A percentile compares a stretch with the other conserved stretches of the same genome.
Evolutionary conservation across 2,329 filamentous ascomycete species (phyloP).

Genomic region (Ascochyta viciae-villosae): DNA sequence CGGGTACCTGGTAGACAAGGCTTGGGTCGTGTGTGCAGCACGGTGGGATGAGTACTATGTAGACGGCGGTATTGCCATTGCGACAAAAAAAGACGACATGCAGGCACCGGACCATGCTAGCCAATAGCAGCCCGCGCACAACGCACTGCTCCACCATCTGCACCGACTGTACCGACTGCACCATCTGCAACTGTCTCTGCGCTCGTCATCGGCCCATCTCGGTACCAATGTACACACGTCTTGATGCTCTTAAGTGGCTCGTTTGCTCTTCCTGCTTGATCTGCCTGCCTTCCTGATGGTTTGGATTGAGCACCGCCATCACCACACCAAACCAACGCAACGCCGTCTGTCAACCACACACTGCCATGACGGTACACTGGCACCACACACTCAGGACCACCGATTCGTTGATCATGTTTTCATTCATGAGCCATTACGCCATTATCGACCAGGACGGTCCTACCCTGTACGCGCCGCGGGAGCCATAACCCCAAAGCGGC

Average conservation of each 20-base stretch:
- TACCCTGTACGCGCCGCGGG: conserved; percentile 24
- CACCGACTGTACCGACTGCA: too few relatives aligned
- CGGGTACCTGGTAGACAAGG: neutral
- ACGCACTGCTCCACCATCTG: conserved; percentile 10
- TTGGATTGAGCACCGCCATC: neutral
- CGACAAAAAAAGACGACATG: conserved; percentile 25
- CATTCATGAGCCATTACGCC: conserved; percentile 17
- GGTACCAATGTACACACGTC: neutral
- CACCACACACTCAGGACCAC: neutral
- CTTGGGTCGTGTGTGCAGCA: neutral
- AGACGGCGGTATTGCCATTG: neutral
- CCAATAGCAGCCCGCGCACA: conserved; percentile 24
- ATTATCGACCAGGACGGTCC: conserved; percentile 20
- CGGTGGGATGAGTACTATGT: neutral
- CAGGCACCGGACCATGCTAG: conserved; percentile 6
- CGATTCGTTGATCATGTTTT: neutral
- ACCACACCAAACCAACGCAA: neutral
- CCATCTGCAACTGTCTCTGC: conserved; percentile 5
- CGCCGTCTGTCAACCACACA: neutral
- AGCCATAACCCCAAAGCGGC: conserved; percentile 24
- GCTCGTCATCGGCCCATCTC: conserved; percentile 22
- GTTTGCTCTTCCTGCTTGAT: neutral
- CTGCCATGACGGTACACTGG: conserved; percentile 28
- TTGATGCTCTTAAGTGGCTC: neutral
- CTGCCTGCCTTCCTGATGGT: neutral